Evolutionary conservation across 768 basidiomycete species (phyloP).

Genomic region (Pholiota conissans): DNA sequence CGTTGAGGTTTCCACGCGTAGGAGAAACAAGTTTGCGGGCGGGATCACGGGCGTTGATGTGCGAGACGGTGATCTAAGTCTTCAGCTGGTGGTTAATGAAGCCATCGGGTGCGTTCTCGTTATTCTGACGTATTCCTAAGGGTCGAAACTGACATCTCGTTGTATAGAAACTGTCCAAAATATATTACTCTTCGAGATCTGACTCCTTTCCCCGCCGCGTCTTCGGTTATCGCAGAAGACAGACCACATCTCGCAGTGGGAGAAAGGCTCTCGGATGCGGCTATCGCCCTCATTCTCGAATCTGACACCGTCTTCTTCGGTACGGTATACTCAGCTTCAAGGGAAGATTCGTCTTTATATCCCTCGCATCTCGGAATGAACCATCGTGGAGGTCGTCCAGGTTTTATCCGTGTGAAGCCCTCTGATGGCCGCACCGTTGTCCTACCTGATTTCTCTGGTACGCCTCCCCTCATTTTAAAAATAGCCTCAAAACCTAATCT

Average conservation of each 20-base stretch:
- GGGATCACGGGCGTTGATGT: slow-evolving; percentile 32
- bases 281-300: slow-evolving; percentile 45
- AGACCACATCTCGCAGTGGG: slow-evolving; percentile 28
- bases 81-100: slow-evolving; percentile 52
- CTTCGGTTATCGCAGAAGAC: slow-evolving; percentile 38
- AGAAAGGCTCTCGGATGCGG: slow-evolving; percentile 49
- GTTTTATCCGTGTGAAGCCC: slow-evolving; percentile 59
- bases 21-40: slow-evolving; percentile 67
- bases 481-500: slow-evolving; percentile 4
- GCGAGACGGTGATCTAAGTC: slow-evolving; percentile 24
- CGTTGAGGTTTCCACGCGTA: slow-evolving; percentile 53
- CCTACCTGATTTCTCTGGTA: slow-evolving; percentile 63
- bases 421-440: slow-evolving; percentile 55
- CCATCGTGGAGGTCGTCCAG: slow-evolving; percentile 62
- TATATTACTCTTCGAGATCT: slow-evolving; percentile 63
- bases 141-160: background rate
- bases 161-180: slow-evolving; percentile 63
- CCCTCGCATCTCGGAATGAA: slow-evolving; percentile 67
- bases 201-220: slow-evolving; percentile 36
- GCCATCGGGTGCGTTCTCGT: slow-evolving; percentile 50
- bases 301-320: slow-evolving; percentile 60
- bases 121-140: background rate
- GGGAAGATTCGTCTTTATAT: slow-evolving; percentile 35
- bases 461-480: slow-evolving; percentile 10
- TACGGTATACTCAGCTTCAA: slow-evolving; percentile 43